Conservation (phyloP, 2,329 filamentous ascomycete species). For the Epichloe sylvatica region DNA sequence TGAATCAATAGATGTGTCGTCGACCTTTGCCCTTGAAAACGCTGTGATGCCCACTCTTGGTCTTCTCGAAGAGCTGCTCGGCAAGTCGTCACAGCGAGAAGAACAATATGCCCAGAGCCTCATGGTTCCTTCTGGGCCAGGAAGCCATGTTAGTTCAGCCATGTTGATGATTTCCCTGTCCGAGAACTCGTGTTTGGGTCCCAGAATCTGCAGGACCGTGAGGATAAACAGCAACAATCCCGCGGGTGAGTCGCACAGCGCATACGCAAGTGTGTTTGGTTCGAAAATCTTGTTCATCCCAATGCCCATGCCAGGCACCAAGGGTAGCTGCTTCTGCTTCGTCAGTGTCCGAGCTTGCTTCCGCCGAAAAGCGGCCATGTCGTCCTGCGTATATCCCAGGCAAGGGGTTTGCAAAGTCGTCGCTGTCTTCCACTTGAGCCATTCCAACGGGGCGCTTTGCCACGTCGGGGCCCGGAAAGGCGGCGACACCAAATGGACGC, state of each 20-base stretch:
- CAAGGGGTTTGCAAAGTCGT: constrained; percentile 31
- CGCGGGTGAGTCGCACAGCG: constrained; percentile 47
- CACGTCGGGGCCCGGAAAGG: constrained; percentile 35
- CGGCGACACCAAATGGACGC: constrained; percentile 47
- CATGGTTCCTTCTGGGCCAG: constrained; percentile 47
- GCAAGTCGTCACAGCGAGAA: constrained; percentile 17
- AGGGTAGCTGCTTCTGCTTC: constrained; percentile 7
- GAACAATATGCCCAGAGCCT: constrained; percentile 39
- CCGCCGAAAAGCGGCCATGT: constrained; percentile 31
- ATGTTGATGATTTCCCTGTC: constrained; percentile 44
- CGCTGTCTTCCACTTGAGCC: constrained; percentile 44
- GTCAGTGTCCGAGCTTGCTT: constrained; percentile 7
- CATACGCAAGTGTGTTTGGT: constrained; percentile 44
- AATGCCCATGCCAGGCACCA: constrained; percentile 14
- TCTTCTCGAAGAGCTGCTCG: constrained; percentile 13
- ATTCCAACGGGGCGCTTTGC: constrained; percentile 29
- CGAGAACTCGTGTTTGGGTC: constrained; percentile 27
- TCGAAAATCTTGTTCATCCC: constrained; percentile 22
- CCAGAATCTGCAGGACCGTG: constrained; percentile 29
- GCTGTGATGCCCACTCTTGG: constrained; percentile 30
- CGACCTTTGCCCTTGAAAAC: constrained; percentile 28
- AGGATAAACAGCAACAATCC: constrained; percentile 43
- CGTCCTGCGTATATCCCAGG: constrained; percentile 42
- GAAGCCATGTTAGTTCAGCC: constrained; percentile 50
- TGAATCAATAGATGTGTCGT: background rate